Percentiles rank a stretch among this genome's conserved stretches.
Evolutionary conservation across 2,329 filamentous ascomycete genomes (phyloP).

Genomic region (Colletotrichum gigasporum): DNA sequence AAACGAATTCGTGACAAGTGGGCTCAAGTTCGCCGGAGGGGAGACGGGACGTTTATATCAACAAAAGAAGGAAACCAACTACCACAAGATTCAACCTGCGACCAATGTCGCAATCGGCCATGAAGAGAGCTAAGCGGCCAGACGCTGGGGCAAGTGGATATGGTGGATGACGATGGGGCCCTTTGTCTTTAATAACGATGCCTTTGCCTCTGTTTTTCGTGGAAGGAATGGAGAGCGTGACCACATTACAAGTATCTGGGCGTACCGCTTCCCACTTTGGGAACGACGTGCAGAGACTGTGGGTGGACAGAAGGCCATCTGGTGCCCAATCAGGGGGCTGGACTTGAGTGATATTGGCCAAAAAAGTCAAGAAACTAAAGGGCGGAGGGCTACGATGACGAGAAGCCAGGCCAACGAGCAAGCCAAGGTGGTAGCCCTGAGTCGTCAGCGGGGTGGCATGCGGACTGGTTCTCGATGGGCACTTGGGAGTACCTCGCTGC

Average conservation of each 20-base stretch:
- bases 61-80: constrained; percentile 4
- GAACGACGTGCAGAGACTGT: constrained; percentile 25
- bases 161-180: constrained; percentile 22
- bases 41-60: constrained; percentile 11
- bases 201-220: constrained; percentile 7
- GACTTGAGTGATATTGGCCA: constrained; percentile 16
- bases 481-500: constrained; percentile 22
- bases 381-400: constrained; percentile 13
- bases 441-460: constrained; percentile 23
- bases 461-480: neutral
- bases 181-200: constrained; percentile 25
- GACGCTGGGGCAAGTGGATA: constrained; percentile 28
- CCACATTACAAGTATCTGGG: constrained; percentile 19
- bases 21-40: neutral
- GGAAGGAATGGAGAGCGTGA: constrained; percentile 27
- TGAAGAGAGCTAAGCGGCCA: constrained; percentile 17
- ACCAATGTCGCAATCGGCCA: constrained; percentile 30
- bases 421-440: constrained; percentile 15
- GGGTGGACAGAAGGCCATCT: constrained; percentile 4
- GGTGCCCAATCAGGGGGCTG: constrained; percentile 8
- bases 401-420: constrained; percentile 8
- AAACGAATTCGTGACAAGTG: constrained; percentile 7
- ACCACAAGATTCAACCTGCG: neutral
- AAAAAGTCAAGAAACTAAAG: constrained; percentile 25
- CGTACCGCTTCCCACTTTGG: constrained; percentile 27